phyloP scores from a whole-genome alignment of 352 stramenopile genomes.

The Phytophthora citrophthora region DNA sequence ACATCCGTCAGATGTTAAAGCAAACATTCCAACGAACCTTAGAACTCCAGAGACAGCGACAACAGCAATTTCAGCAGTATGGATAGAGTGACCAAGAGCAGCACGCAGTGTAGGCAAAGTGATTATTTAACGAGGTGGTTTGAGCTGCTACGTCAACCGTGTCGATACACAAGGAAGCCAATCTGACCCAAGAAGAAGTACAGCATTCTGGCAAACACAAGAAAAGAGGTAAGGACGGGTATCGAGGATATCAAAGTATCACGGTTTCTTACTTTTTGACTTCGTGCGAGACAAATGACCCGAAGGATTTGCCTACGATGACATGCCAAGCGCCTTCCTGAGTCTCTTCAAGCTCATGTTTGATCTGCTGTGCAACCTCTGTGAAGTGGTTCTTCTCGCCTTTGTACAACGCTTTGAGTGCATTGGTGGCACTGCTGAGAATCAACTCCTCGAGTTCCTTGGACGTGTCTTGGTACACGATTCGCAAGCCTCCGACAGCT shows the following conservation, averaged over 20 bases:
- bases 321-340: constrained; percentile 82
- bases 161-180: constrained; percentile 79
- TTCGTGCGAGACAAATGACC: constrained; percentile 86
- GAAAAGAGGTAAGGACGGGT: constrained; percentile 10
- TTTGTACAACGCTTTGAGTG: constrained; percentile 84
- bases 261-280: constrained; percentile 67
- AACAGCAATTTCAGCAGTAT: constrained; percentile 25
- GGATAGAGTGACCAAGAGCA: constrained; percentile 15
- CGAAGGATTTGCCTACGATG: constrained; percentile 87
- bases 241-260: neutral
- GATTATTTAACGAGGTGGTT: constrained; percentile 44
- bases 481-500: constrained; percentile 60
- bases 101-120: constrained; percentile 22
- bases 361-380: constrained; percentile 81
- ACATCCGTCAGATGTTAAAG: constrained; percentile 64
- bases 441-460: constrained; percentile 80
- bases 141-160: constrained; percentile 46
- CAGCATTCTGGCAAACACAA: constrained; percentile 54
- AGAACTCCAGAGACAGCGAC: constrained; percentile 35
- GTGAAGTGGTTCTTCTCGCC: constrained; percentile 87
- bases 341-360: constrained; percentile 75
- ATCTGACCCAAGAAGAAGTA: constrained; percentile 87
- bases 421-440: constrained; percentile 74
- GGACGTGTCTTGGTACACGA: constrained; percentile 75
- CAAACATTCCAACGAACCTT: constrained; percentile 36